phyloP scores from a whole-genome alignment of 306 rosid species.

The Vigna radiata region DNA sequence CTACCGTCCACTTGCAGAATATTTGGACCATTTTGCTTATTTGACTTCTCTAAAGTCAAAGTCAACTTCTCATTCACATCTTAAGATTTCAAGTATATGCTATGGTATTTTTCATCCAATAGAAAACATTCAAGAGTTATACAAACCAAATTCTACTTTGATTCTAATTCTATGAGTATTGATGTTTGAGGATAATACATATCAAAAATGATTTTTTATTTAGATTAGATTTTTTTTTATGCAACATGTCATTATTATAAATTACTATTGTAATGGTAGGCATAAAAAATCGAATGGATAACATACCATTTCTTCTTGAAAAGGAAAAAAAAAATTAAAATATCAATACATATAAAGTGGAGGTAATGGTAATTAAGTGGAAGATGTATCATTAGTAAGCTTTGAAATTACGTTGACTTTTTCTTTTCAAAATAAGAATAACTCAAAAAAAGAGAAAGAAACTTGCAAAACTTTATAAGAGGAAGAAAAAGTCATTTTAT shows the following conservation, averaged over 20 bases:
- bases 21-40: not conserved
- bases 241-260: not conserved
- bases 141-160: not conserved
- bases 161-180: not conserved
- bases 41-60: not conserved
- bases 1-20: not conserved
- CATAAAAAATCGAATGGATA: too few species aligned
- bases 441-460: too few species aligned
- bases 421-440: too few species aligned
- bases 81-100: not conserved
- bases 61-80: not conserved
- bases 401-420: too few species aligned
- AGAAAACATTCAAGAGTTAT: not conserved
- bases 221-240: not conserved
- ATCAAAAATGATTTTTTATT: not conserved
- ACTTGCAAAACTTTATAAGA: too few species aligned
- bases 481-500: too few species aligned
- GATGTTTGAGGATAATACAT: not conserved
- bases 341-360: too few species aligned
- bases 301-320: not conserved
- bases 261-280: not conserved
- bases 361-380: too few species aligned
- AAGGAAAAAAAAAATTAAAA: too few species aligned
- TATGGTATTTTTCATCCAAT: not conserved
- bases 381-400: too few species aligned